phyloP scores from a whole-genome alignment of 2,329 filamentous ascomycete genomes.

The Fusarium sublunatum region DNA sequence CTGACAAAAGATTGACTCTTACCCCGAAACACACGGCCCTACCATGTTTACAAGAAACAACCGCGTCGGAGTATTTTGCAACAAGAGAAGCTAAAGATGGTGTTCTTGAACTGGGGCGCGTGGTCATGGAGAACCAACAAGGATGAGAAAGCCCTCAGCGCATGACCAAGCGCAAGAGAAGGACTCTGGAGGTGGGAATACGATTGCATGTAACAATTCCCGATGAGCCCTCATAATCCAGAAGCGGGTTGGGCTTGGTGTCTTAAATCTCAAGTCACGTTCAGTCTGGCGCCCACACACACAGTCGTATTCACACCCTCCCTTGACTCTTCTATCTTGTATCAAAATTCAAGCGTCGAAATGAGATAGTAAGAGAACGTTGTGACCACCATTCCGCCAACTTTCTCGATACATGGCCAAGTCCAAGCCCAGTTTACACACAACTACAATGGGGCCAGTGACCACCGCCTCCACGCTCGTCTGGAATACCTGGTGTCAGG shows the following conservation, averaged over 20 bases:
- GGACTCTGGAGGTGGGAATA: slow-evolving; percentile 20
- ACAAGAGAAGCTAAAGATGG: slow-evolving; percentile 26
- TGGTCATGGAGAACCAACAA: slow-evolving; percentile 35
- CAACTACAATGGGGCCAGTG: slow-evolving; percentile 28
- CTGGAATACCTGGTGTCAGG: slow-evolving; percentile 36
- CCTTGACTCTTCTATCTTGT: slow-evolving; percentile 27
- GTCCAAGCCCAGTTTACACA: slow-evolving; percentile 26
- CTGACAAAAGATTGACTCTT: slow-evolving; percentile 18
- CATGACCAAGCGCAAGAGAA: slow-evolving; percentile 40
- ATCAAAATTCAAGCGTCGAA: slow-evolving; percentile 18
- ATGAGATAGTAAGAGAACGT: slow-evolving; percentile 31
- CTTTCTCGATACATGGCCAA: slow-evolving; percentile 30
- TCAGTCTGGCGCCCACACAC: slow-evolving; percentile 46
- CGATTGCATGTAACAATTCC: slow-evolving; percentile 47
- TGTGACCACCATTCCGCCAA: slow-evolving; percentile 35
- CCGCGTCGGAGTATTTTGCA: slow-evolving; percentile 23
- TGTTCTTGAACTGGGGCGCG: slow-evolving; percentile 39
- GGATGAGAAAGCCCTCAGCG: slow-evolving; percentile 36
- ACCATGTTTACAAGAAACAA: slow-evolving; percentile 15
- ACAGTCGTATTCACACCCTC: slow-evolving; percentile 36
- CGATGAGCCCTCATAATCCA: slow-evolving; percentile 43
- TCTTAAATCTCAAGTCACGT: slow-evolving; percentile 54
- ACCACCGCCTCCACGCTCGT: slow-evolving; percentile 35
- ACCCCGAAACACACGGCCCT: slow-evolving; percentile 15
- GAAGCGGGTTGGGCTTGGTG: slow-evolving; percentile 49